Percentiles rank a stretch among this genome's conserved stretches.
These are phyloP conservation scores for Chlorociboria aeruginascens DNA, from an alignment of 495 filamentous ascomycete genomes.

Conservation along the genomic window DNA sequence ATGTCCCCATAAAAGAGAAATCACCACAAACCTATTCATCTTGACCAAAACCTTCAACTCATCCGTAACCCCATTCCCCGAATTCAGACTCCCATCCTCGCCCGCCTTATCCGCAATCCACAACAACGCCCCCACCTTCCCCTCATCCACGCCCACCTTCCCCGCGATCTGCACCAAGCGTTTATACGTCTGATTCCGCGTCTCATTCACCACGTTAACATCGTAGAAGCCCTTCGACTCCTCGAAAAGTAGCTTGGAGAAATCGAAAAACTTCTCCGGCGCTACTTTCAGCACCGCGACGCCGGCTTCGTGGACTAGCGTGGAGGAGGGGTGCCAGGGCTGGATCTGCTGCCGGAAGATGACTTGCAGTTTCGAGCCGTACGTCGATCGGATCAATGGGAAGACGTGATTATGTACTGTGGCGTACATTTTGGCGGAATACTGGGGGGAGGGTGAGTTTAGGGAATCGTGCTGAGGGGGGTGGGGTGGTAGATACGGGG, in stretches of 20 bases:
- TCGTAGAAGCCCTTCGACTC: constrained; percentile 68
- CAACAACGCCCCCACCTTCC: constrained; percentile 50
- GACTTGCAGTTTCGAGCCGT: constrained; percentile 42
- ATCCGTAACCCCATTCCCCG: constrained; percentile 67
- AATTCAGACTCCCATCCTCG: constrained; percentile 54
- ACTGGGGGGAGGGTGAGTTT: constrained; percentile 9
- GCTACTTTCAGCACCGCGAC: constrained; percentile 58
- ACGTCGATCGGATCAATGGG: constrained; percentile 39
- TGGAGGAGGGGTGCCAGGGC: constrained; percentile 90
- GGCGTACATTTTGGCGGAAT: constrained; percentile 59
- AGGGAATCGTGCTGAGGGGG: no score
- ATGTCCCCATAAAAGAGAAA: constrained; percentile 23
- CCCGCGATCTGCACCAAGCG: constrained; percentile 57
- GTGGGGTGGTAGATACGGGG: constrained; percentile 25
- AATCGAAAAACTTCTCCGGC: constrained; percentile 64
- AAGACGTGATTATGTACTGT: constrained; percentile 50
- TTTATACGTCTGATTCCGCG: constrained; percentile 73
- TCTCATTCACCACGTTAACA: constrained; percentile 67
- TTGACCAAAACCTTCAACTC: constrained; percentile 80
- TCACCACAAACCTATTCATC: constrained; percentile 60
- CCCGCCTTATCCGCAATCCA: constrained; percentile 48
- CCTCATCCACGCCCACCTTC: constrained; percentile 53
- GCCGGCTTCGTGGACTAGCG: constrained; percentile 77
- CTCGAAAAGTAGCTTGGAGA: constrained; percentile 56
- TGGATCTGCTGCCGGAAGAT: constrained; percentile 88